A percentile compares a stretch with the other conserved stretches of the same genome.
These are phyloP conservation scores for Gastrolobium bilobum DNA, from an alignment of 306 rosid species.

Conservation along the genomic window DNA sequence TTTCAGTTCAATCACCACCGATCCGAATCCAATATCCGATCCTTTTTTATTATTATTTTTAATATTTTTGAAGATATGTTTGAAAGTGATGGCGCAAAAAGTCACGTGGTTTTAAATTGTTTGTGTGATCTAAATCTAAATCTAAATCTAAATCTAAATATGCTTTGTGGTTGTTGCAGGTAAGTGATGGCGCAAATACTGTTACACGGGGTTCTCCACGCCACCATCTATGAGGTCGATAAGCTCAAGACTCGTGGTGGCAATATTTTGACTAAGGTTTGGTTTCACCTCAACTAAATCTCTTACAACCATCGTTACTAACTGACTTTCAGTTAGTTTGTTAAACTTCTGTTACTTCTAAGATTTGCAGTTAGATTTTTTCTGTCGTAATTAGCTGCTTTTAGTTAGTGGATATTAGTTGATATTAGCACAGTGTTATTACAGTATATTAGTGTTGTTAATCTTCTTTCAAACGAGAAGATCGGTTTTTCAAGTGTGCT, in stretches of 20 bases:
- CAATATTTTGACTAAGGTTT: slow-evolving; percentile 36
- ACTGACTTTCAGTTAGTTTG: background rate
- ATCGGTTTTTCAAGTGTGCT: background rate
- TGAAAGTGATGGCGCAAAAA: background rate
- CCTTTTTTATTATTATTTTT: too few species aligned
- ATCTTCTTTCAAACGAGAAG: background rate
- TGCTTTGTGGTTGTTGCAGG: slow-evolving; percentile 41
- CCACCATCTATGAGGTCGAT: slow-evolving; percentile 79
- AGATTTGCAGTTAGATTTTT: background rate
- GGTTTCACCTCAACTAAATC: background rate
- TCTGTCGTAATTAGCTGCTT: background rate
- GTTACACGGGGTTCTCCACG: slow-evolving; percentile 87
- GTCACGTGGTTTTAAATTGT: background rate
- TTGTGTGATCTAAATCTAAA: background rate
- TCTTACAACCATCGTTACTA: background rate
- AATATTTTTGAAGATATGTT: too few species aligned
- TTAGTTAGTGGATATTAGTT: background rate
- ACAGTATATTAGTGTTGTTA: background rate
- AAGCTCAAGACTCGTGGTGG: slow-evolving; percentile 19
- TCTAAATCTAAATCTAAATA: background rate
- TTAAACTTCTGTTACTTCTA: background rate
- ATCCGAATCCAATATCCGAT: too few species aligned
- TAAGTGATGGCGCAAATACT: slow-evolving; percentile 66
- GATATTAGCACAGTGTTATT: background rate
- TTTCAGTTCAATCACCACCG: too few species aligned